Evolutionary conservation across 2,329 filamentous ascomycete genomes (phyloP), one percentile per base, ranked within the genome.

Genomic region (Claviceps arundinis): DNA sequence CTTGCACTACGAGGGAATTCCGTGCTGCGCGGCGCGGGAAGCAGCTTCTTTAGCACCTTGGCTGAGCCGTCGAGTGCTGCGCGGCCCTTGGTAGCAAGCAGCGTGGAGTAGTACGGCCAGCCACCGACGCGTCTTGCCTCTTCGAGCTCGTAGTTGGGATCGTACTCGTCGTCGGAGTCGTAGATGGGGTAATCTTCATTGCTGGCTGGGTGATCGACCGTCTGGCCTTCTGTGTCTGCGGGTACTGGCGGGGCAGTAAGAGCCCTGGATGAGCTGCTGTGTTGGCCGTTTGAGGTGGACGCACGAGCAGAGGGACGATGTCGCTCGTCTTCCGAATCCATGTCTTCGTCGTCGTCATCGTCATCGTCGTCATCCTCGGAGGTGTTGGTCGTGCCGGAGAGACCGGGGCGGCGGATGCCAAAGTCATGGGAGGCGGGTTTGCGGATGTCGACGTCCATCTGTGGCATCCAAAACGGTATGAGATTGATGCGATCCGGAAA

Each of bases 381-480:
- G 16, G 84, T 89, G 1, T 87, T 90, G 22, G 86, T 82, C 40
- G 82, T 87, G 37, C 83, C 82, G 51, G 85, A 88, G 19, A 87
- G 79, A 6, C 81, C 82, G 0, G 86, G 82, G 37, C 91, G 78
- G 61, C 87, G 85, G 60, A 98, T 96, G 52, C 93, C 93, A 64
- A 97, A 97, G 59, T 85, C 82, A 61, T 93, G 89, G 4, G 81
- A 89, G 34, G 82, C 80, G 1, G 93, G 89, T 69, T 98, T 98
- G 59, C 90, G 87, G 61, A 98, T 98, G 63, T 98, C 93, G 24
- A 94, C 82, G 59, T 95, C 84, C 93, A 98, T 98, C 70, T 98
- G 93, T 1, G 93, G 93, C 75, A 91, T 87, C 93, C 93, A 98
- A 74, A 88, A 98, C 0, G 93, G 93, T 5, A 98, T 75, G 13